Base-by-base conservation (phyloP, 2,329 filamentous ascomycete genomes). In the Aspergillus phoenicis region DNA sequence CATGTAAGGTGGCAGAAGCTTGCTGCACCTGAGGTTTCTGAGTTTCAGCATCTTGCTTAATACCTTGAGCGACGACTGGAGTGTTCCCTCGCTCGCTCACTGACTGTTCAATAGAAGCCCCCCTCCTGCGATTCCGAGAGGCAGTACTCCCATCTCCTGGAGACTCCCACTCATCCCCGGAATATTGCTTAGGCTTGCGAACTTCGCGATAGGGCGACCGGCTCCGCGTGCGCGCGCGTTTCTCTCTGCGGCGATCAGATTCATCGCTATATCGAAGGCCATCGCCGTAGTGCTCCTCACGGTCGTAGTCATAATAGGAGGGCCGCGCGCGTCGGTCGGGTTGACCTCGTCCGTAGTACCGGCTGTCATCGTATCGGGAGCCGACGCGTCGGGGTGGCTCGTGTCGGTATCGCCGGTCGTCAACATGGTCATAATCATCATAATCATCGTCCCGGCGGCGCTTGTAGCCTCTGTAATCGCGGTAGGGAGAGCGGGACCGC, bases 1-100 rank as follows among this genome's bases (percentile, higher is more conserved):
- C 61, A 58, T 64, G 67, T 68, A 75, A 73, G 68, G 66, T 66
- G 64, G 71, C 73, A 75, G 79, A 78, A 80, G 77, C 78, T 75
- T 80, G 77, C 70, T 79, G 78, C 76, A 83, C 81, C 81, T 82
- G 82, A 79, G 83, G 84, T 85, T 86, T 81, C 78, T 80, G 80
- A 84, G 78, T 82, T 87, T 91, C 89, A 90, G 87, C 83, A 82
- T 89, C 81, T 80, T 83, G 75, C 84, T 81, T 87, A 77, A 80
- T 78, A 80, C 80, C 75, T 80, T 79, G 83, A 83, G 82, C 83
- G 81, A 78, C 81, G 78, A 84, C 81, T 81, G 80, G 82, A 80
- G 83, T 81, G 76, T 83, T 81, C 78, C 82, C 84, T 82, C 84
- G 84, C 81, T 85, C 87, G 81, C 84, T 87, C 83, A 84, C 83